phyloP scores from a whole-genome alignment of 495 filamentous ascomycete genomes.

The Talaromyces borbonicus region DNA sequence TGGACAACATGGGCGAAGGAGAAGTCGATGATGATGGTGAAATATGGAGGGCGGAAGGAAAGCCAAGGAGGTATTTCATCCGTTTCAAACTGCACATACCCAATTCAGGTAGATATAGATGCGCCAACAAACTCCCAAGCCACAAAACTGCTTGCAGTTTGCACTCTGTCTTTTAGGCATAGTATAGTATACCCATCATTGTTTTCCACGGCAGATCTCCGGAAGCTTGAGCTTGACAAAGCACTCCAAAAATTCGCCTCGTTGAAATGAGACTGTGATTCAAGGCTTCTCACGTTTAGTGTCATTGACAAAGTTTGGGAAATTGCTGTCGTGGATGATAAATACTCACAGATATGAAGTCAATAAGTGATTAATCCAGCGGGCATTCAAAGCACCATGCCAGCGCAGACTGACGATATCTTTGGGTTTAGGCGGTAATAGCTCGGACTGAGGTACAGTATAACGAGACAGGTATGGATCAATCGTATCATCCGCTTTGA shows the following conservation, averaged over 20 bases:
- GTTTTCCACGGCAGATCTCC: constrained; percentile 29
- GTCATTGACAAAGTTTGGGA: not conserved
- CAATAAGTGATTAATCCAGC: constrained; percentile 33
- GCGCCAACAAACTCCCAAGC: constrained; percentile 34
- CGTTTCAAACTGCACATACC: not conserved
- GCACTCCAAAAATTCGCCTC: constrained; percentile 27
- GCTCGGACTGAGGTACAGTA: constrained; percentile 41
- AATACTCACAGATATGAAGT: constrained; percentile 28
- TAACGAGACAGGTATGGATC: constrained; percentile 83
- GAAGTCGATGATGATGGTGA: not conserved
- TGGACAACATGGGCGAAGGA: no score
- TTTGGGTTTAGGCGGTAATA: constrained; percentile 7
- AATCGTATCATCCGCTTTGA: constrained; percentile 55
- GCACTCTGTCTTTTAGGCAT: constrained; percentile 13
- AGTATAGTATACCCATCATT: constrained; percentile 38
- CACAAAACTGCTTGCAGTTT: constrained; percentile 12
- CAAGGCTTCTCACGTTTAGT: constrained; percentile 1
- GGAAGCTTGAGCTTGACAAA: constrained; percentile 26
- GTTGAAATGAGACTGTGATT: not conserved
- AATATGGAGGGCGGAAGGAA: not conserved
- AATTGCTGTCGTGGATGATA: not conserved
- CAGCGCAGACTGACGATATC: constrained; percentile 35
- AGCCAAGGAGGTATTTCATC: not conserved
- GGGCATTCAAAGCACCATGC: constrained; percentile 34
- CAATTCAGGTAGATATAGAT: constrained; percentile 10